Evolutionary conservation across 2,329 filamentous ascomycete species (phyloP).

Genomic region (Cordyceps militaris): DNA sequence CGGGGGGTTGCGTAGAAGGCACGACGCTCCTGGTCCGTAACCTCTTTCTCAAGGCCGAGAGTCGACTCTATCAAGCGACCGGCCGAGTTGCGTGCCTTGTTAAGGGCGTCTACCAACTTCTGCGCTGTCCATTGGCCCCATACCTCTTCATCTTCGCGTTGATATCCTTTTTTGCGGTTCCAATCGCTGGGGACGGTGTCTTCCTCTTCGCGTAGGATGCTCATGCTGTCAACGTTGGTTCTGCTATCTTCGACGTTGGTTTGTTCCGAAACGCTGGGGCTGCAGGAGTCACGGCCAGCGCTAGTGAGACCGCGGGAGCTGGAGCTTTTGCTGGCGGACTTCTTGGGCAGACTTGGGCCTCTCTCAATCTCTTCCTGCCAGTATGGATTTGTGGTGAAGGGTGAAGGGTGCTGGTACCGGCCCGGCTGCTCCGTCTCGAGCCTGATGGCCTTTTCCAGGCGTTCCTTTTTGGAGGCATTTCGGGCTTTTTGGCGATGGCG

Average conservation of each 20-base stretch:
- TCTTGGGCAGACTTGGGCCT: constrained; percentile 67
- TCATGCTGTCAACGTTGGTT: constrained; percentile 33
- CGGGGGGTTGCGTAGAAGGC: constrained; percentile 54
- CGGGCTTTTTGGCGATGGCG: constrained; percentile 63
- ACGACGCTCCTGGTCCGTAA: constrained; percentile 46
- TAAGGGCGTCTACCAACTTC: constrained; percentile 50
- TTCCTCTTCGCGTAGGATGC: constrained; percentile 42
- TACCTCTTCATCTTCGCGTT: constrained; percentile 80
- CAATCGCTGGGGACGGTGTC: constrained; percentile 44
- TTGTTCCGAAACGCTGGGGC: constrained; percentile 30
- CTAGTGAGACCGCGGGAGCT: constrained; percentile 55
- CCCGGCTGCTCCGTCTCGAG: constrained; percentile 63
- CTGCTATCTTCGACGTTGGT: constrained; percentile 33
- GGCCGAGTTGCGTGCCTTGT: constrained; percentile 50
- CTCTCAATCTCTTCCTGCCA: constrained; percentile 83
- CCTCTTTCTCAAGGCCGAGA: constrained; percentile 44
- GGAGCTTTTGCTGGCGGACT: constrained; percentile 49
- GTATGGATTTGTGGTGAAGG: constrained; percentile 80
- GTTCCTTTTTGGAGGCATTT: constrained; percentile 61
- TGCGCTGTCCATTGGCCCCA: constrained; percentile 63
- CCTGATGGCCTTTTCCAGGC: constrained; percentile 50
- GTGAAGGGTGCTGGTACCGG: constrained; percentile 70
- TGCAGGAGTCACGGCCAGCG: constrained; percentile 48
- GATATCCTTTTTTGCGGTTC: constrained; percentile 68
- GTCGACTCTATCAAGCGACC: constrained; percentile 47